Evolutionary conservation across 257 asterid genomes (phyloP).

Genomic region (Ilex aquifolium): DNA sequence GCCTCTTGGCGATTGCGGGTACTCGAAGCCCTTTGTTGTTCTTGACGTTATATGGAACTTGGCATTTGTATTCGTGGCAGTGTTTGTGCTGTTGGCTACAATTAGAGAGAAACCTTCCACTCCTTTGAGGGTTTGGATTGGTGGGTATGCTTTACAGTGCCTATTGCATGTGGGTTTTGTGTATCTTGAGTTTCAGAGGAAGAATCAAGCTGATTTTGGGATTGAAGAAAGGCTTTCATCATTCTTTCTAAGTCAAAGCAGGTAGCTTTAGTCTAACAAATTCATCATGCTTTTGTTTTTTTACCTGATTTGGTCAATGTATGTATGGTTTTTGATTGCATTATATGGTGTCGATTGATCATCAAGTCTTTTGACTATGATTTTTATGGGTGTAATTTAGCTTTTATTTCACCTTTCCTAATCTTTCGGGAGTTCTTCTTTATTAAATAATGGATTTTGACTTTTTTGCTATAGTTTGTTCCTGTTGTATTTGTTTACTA

Average conservation of each 20-base stretch:
- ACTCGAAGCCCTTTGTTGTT: conserved; percentile 63
- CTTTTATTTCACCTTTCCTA: too few species aligned
- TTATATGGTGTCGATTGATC: too few species aligned
- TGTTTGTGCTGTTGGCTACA: conserved; percentile 50
- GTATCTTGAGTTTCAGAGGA: conserved; percentile 51
- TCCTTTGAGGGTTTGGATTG: conserved; percentile 75
- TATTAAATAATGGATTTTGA: too few species aligned
- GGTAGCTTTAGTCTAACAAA: conserved; percentile 23
- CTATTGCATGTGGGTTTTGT: conserved; percentile 68
- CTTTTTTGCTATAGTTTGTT: too few species aligned
- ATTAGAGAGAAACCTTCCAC: conserved; percentile 57
- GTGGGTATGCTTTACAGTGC: conserved; percentile 80
- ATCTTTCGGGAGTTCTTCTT: too few species aligned
- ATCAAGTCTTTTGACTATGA: too few species aligned
- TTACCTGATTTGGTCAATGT: too few species aligned
- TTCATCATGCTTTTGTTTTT: too few species aligned
- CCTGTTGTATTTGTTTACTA: too few species aligned
- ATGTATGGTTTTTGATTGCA: too few species aligned
- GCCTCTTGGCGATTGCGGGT: conserved; percentile 26
- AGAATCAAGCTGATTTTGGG: conserved; percentile 25
- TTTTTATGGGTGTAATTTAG: too few species aligned
- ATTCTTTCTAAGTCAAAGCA: conserved; percentile 34
- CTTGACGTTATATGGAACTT: conserved; percentile 83
- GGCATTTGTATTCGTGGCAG: conserved; percentile 61
- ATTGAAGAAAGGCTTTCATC: conserved; percentile 23